Evolutionary conservation across 331 rosid genomes (phyloP).

Genomic region (Arachis monticola): DNA sequence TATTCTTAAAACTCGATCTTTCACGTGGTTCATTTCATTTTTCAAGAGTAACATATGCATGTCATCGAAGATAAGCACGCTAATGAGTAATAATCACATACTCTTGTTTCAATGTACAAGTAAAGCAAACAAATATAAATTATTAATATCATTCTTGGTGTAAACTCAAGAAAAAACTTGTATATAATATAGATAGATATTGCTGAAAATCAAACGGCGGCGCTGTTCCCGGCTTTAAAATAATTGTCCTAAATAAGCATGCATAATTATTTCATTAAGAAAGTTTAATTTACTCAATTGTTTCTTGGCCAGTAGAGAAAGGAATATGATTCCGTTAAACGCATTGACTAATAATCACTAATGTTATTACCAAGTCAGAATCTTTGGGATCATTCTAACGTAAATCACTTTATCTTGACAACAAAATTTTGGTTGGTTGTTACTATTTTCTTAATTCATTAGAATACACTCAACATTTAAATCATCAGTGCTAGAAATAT

Average conservation of each 20-base stretch:
- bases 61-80: slow-evolving; percentile 34
- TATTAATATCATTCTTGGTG: slow-evolving; percentile 36
- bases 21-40: slow-evolving; percentile 27
- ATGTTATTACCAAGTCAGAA: too few relatives aligned
- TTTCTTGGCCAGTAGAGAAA: background rate
- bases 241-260: slow-evolving; percentile 24
- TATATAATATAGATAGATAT: background rate
- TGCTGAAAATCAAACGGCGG: slow-evolving; percentile 10
- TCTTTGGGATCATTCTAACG: too few relatives aligned
- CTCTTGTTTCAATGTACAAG: slow-evolving; percentile 40
- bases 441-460: slow-evolving; percentile 2
- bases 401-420: background rate
- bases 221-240: slow-evolving; percentile 23
- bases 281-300: slow-evolving; percentile 2
- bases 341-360: too few relatives aligned
- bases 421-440: background rate
- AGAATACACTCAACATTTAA: slow-evolving; percentile 4
- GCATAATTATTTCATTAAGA: background rate
- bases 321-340: too few relatives aligned
- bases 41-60: background rate
- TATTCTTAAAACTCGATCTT: slow-evolving; percentile 14
- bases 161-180: slow-evolving; percentile 45
- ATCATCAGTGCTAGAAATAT: slow-evolving; percentile 29
- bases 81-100: slow-evolving; percentile 28
- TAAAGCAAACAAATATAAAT: slow-evolving; percentile 29